Conservation (phyloP, 495 filamentous ascomycete genomes). For the Daldinia caldariorum region DNA sequence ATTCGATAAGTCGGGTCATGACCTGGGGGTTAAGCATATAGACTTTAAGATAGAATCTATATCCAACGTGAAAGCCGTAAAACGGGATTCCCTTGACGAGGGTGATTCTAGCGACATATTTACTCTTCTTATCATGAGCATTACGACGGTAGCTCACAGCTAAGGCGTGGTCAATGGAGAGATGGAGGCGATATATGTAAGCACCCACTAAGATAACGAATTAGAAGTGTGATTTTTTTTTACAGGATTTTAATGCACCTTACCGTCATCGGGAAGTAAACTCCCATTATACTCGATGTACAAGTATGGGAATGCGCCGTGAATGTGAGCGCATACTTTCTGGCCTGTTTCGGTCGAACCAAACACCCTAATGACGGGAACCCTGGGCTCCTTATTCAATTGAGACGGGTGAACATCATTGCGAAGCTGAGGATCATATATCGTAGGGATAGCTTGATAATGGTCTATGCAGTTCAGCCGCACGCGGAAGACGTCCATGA, state of each 20-base stretch:
- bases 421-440: slow-evolving; percentile 83
- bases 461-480: slow-evolving; percentile 95
- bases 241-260: slow-evolving; percentile 22
- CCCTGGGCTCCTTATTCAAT: slow-evolving; percentile 68
- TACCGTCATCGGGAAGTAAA: slow-evolving; percentile 73
- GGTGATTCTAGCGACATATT: slow-evolving; percentile 87
- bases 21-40: slow-evolving; percentile 87
- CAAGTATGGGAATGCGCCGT: slow-evolving; percentile 94
- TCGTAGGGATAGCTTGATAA: slow-evolving; percentile 80
- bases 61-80: slow-evolving; percentile 94
- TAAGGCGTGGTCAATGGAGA: slow-evolving; percentile 86
- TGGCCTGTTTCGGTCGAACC: slow-evolving; percentile 95
- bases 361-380: slow-evolving; percentile 91
- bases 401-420: slow-evolving; percentile 61
- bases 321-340: slow-evolving; percentile 95
- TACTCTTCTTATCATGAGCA: slow-evolving; percentile 69
- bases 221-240: slow-evolving; percentile 6
- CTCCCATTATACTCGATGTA: slow-evolving; percentile 86
- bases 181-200: slow-evolving; percentile 76
- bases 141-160: slow-evolving; percentile 83
- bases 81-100: slow-evolving; percentile 94
- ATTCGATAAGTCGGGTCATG: slow-evolving; percentile 83
- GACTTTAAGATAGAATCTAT: slow-evolving; percentile 90
- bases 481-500: slow-evolving; percentile 78
- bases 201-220: slow-evolving; percentile 64